phyloP scores from a whole-genome alignment of 23 red algal genomes.

The Gracilaria domingensis region DNA sequence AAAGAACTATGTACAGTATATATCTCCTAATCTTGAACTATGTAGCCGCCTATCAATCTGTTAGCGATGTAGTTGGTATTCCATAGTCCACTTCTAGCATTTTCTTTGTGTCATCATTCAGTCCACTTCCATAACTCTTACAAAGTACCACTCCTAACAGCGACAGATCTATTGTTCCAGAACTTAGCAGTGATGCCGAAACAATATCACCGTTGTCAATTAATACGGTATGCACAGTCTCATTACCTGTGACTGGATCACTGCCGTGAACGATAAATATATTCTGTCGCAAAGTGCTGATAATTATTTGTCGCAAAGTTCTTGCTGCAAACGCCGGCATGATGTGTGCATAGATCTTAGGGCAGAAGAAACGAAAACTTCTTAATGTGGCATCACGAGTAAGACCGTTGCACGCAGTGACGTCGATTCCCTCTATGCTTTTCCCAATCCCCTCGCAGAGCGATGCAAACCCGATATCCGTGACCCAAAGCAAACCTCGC shows the following conservation, averaged over 20 bases:
- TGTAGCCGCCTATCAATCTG: constrained; percentile 33
- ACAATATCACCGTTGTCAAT: constrained; percentile 72
- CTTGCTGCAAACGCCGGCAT: constrained; percentile 43
- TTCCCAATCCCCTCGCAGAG: constrained; percentile 57
- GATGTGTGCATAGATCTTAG: constrained; percentile 63
- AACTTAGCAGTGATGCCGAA: constrained; percentile 52
- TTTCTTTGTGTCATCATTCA: constrained; percentile 56
- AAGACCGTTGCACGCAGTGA: constrained; percentile 47
- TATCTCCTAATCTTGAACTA: not conserved
- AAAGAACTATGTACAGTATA: constrained; percentile 22
- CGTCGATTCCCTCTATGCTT: constrained; percentile 48
- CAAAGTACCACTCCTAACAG: constrained; percentile 58
- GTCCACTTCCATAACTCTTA: constrained; percentile 53
- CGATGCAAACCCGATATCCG: constrained; percentile 43
- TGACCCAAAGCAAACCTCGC: constrained; percentile 38
- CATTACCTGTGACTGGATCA: constrained; percentile 42
- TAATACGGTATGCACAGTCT: constrained; percentile 66
- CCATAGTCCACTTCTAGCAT: constrained; percentile 61
- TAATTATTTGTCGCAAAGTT: constrained; percentile 57
- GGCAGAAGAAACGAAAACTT: constrained; percentile 34
- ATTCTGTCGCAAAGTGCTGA: constrained; percentile 59
- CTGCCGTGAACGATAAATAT: constrained; percentile 79
- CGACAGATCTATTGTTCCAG: constrained; percentile 66
- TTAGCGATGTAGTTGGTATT: constrained; percentile 49
- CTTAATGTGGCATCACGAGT: constrained; percentile 56